phyloP scores from a whole-genome alignment of 441 rosid genomes.

The Croton setiger region DNA sequence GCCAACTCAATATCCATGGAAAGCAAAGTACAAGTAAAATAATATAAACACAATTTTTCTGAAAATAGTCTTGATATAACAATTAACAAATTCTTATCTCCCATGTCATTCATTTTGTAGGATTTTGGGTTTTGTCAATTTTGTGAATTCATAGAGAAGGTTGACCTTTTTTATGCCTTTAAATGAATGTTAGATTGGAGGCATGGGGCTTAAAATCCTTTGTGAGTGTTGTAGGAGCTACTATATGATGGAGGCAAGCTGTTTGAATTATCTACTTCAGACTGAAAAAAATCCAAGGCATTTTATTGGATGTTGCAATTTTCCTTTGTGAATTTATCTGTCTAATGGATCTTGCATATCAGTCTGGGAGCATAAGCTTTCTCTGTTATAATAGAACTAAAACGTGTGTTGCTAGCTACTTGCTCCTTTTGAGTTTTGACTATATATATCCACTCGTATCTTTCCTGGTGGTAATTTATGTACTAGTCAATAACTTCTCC shows the following conservation, averaged over 20 bases:
- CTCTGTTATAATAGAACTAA: background rate
- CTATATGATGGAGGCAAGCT: background rate
- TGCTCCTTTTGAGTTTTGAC: background rate
- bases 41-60: too few relatives aligned
- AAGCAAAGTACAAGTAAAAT: too few relatives aligned
- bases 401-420: background rate
- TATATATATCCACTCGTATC: background rate
- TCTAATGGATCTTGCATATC: background rate
- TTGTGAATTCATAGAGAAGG: background rate
- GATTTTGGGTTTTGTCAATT: background rate
- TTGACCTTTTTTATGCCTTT: background rate
- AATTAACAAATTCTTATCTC: background rate
- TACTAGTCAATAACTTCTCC: background rate
- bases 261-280: background rate
- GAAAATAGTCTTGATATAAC: too few relatives aligned
- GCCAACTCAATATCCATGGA: too few relatives aligned
- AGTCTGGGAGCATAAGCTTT: background rate
- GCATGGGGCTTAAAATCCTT: background rate
- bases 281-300: background rate
- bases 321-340: background rate
- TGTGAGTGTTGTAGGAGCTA: background rate
- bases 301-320: constrained; percentile 2
- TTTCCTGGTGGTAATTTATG: background rate
- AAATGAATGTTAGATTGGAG: constrained; percentile 1
- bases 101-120: too few relatives aligned